Percentiles rank a stretch among this genome's conserved stretches.
Conservation (phyloP, 2,329 filamentous ascomycete species). For the Trichoderma harzianum region DNA sequence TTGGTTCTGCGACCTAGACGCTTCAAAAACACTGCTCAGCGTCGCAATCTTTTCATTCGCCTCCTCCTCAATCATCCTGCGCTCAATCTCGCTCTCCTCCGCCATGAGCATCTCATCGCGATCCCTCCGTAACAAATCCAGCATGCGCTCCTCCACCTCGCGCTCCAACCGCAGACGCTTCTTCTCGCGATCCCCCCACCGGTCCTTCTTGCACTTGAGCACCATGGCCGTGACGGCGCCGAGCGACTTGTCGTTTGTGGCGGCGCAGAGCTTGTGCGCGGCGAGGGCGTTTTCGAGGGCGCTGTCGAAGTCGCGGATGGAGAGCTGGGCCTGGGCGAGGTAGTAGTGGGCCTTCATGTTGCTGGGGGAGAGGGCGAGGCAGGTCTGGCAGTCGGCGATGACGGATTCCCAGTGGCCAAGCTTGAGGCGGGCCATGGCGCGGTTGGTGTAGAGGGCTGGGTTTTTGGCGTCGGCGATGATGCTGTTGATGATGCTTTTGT, state of each 20-base stretch:
- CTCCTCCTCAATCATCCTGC: constrained; percentile 45
- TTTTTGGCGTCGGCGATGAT: constrained; percentile 77
- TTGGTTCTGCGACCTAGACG: constrained; percentile 42
- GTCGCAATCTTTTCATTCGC: constrained; percentile 44
- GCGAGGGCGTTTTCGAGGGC: constrained; percentile 66
- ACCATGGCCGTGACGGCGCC: constrained; percentile 70
- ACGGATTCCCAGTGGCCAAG: constrained; percentile 70
- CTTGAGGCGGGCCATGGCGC: constrained; percentile 77
- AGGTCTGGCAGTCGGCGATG: constrained; percentile 72
- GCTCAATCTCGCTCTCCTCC: constrained; percentile 45
- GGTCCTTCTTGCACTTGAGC: constrained; percentile 75
- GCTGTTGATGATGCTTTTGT: constrained; percentile 37
- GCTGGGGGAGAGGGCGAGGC: constrained; percentile 61
- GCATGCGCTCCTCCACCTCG: constrained; percentile 58
- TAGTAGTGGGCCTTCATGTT: constrained; percentile 83
- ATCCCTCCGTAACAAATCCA: constrained; percentile 49
- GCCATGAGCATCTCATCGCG: constrained; percentile 40
- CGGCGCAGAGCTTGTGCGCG: constrained; percentile 69
- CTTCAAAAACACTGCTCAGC: constrained; percentile 51
- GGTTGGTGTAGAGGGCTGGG: constrained; percentile 81
- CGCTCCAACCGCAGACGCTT: constrained; percentile 53
- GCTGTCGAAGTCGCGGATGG: constrained; percentile 60
- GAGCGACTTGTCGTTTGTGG: constrained; percentile 62
- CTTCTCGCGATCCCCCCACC: constrained; percentile 75
- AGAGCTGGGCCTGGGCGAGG: constrained; percentile 78